These are phyloP conservation scores for Deuterostichococcus epilithicus DNA, from an alignment of 139 green algal species.

Conservation along the genomic window DNA sequence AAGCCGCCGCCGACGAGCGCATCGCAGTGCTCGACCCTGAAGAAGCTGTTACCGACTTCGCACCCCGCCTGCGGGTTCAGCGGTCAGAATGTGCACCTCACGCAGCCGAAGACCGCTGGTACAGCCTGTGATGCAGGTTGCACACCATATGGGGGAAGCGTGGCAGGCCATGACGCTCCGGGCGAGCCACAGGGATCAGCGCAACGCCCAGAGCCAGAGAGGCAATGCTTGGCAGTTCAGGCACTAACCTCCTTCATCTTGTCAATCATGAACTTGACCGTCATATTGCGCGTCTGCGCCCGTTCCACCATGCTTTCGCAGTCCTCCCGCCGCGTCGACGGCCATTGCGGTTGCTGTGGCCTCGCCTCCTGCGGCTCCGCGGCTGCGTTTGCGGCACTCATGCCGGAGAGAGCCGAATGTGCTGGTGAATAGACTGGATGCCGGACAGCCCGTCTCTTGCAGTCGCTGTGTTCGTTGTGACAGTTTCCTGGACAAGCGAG, in stretches of 20 bases:
- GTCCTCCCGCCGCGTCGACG: constrained; percentile 12
- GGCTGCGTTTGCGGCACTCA: not conserved
- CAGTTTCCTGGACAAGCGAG: too few relatives aligned
- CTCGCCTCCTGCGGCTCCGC: not conserved
- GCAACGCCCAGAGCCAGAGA: not conserved
- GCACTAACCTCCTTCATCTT: constrained; percentile 57
- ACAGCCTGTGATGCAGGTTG: not conserved
- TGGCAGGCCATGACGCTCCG: not conserved
- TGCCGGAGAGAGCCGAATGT: too few relatives aligned
- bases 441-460: too few relatives aligned
- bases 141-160: not conserved
- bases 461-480: too few relatives aligned
- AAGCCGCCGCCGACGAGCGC: constrained; percentile 60
- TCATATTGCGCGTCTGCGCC: constrained; percentile 37
- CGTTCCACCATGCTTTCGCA: constrained; percentile 51
- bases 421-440: too few relatives aligned
- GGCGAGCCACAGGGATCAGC: not conserved
- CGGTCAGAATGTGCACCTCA: not conserved
- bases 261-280: constrained; percentile 72
- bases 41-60: constrained; percentile 47
- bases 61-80: constrained; percentile 48
- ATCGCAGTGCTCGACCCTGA: constrained; percentile 56
- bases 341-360: constrained; percentile 5
- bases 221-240: not conserved
- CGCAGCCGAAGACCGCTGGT: too few relatives aligned